phyloP scores from a whole-genome alignment of 148 eudicot species.

The Nepenthes gracilis region DNA sequence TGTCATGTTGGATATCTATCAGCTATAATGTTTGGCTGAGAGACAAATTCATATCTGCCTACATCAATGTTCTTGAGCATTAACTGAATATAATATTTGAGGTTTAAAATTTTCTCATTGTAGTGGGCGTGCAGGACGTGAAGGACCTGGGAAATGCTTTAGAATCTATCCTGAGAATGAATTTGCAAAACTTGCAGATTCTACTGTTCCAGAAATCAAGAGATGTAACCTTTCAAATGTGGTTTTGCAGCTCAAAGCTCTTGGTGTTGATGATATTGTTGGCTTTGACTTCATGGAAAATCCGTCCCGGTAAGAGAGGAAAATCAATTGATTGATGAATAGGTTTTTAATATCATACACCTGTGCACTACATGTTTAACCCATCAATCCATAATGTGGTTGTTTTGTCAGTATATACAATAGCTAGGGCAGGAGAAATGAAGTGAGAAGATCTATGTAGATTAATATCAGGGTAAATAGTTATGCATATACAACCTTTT shows the following conservation, averaged over 20 bases:
- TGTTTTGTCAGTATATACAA: not conserved
- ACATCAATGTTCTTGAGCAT: too few species aligned
- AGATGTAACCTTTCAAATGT: constrained; percentile 77
- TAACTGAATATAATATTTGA: too few species aligned
- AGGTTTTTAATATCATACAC: too few species aligned
- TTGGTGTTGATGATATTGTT: constrained; percentile 76
- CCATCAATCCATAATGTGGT: not conserved
- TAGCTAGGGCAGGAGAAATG: too few species aligned
- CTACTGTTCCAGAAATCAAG: constrained; percentile 87
- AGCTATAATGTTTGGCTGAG: too few species aligned
- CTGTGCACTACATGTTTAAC: not conserved
- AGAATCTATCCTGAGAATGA: constrained; percentile 79
- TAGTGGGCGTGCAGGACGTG: constrained; percentile 99
- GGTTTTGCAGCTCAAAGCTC: constrained; percentile 88
- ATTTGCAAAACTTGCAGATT: constrained; percentile 70
- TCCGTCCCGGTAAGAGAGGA: constrained; percentile 54
- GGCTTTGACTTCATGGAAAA: constrained; percentile 94
- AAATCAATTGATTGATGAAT: too few species aligned
- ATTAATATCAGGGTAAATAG: too few species aligned
- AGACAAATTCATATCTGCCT: too few species aligned
- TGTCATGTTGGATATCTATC: too few species aligned
- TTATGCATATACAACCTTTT: too few species aligned
- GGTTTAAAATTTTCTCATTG: constrained; percentile 1
- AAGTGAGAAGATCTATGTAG: too few species aligned
- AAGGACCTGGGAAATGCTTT: constrained; percentile 93